Conservation (phyloP, 306 rosid genomes). For the Quercus dentata region DNA sequence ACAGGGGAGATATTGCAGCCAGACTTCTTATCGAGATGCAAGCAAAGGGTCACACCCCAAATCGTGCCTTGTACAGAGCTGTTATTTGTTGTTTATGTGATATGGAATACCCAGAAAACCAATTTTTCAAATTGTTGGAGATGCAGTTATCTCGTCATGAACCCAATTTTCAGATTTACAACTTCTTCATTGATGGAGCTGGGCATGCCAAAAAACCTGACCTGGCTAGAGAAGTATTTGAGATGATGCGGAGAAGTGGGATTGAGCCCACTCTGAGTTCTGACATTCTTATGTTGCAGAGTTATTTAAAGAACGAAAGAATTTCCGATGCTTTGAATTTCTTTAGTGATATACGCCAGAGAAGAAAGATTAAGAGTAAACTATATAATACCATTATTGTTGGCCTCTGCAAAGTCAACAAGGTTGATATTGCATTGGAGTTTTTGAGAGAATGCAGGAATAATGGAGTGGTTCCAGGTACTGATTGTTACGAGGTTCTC, state of each 20-base stretch:
- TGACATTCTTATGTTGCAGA: slow-evolving; percentile 37
- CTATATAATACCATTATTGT: slow-evolving; percentile 36
- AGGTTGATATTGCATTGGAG: slow-evolving; percentile 38
- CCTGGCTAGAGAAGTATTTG: slow-evolving; percentile 55
- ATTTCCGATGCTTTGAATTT: slow-evolving; percentile 62
- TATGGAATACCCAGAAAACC: slow-evolving; percentile 49
- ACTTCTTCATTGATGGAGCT: slow-evolving; percentile 57
- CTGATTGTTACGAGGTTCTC: slow-evolving; percentile 59
- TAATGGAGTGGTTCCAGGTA: slow-evolving; percentile 42
- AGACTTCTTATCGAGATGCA: slow-evolving; percentile 80
- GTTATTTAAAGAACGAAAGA: slow-evolving; percentile 44
- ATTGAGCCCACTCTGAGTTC: slow-evolving; percentile 37
- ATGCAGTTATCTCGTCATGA: slow-evolving; percentile 42
- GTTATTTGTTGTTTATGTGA: slow-evolving; percentile 47
- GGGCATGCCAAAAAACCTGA: slow-evolving; percentile 48
- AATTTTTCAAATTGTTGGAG: slow-evolving; percentile 44
- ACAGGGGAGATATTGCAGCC: slow-evolving; percentile 65
- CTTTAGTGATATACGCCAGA: slow-evolving; percentile 34
- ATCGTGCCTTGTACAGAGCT: slow-evolving; percentile 23
- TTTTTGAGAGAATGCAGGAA: slow-evolving; percentile 41
- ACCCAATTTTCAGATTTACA: slow-evolving; percentile 22
- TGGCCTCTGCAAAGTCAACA: slow-evolving; percentile 52
- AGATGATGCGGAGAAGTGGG: slow-evolving; percentile 55
- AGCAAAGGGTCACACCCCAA: slow-evolving; percentile 43
- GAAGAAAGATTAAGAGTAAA: slow-evolving; percentile 30